A percentile compares a stretch with the other conserved stretches of the same genome.
Conservation (phyloP, 1,284 basidiomycete genomes). For the Neonothopanus nambi region DNA sequence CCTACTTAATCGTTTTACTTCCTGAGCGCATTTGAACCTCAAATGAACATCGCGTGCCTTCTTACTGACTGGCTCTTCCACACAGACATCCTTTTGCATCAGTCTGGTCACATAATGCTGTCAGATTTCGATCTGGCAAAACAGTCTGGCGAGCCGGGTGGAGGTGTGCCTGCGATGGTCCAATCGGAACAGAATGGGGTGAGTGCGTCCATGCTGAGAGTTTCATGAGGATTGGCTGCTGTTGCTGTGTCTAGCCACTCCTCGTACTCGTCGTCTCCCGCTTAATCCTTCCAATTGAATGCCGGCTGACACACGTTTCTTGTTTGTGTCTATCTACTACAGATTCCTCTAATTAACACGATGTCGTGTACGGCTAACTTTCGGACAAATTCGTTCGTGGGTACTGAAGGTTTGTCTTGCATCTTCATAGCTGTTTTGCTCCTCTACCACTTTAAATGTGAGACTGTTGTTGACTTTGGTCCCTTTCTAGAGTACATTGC, state of each 20-base stretch:
- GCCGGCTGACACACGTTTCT: neutral
- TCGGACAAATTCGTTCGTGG: slow-evolving; percentile 98
- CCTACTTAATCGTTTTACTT: no score
- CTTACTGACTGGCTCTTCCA: slow-evolving; percentile 5
- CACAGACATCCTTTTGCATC: slow-evolving; percentile 95
- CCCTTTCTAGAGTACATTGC: slow-evolving; percentile 87
- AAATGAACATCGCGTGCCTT: no score
- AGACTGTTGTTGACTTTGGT: neutral
- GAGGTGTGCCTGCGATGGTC: slow-evolving; percentile 82
- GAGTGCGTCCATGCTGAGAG: slow-evolving; percentile 20
- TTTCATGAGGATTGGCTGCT: neutral
- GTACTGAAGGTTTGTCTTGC: slow-evolving; percentile 79
- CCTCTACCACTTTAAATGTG: slow-evolving; percentile 13
- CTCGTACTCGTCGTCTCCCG: neutral
- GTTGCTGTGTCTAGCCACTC: no score
- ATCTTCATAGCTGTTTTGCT: slow-evolving; percentile 9
- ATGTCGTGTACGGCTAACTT: slow-evolving; percentile 97
- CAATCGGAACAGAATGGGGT: slow-evolving; percentile 91
- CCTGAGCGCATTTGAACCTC: no score
- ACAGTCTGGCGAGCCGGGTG: slow-evolving; percentile 84
- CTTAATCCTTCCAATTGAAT: no score
- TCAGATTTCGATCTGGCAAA: slow-evolving; percentile 99
- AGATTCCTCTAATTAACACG: slow-evolving; percentile 93
- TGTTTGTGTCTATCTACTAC: slow-evolving; percentile 6
- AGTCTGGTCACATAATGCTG: slow-evolving; percentile 98